Evolutionary conservation across 306 rosid genomes (phyloP), one percentile per base, ranked within the genome.

Genomic region (Gastrolobium villosum): DNA sequence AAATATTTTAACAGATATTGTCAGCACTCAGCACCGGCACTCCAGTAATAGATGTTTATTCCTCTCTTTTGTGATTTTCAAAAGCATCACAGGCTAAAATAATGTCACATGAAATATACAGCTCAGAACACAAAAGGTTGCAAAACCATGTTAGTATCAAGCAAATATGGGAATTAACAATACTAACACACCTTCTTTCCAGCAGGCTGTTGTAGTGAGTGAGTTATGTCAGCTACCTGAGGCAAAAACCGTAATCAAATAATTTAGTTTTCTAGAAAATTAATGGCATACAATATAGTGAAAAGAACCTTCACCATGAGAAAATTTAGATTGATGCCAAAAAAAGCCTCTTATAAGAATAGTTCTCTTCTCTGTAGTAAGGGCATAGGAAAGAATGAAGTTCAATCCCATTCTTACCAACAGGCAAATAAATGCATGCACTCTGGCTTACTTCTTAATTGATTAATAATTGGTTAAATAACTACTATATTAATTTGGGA

Each of bases 131-230:
- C 14, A 3, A 2, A 10, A 10, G 39, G 64, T n/a, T 3, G 45
- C 15, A 64, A 6, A 48, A 64, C 48, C 40, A 77, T 15, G 78
- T 45, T 57, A 43, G 32, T 65, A 48, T 56, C 39, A 62, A 54
- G 46, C 1, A 63, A 35, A 69, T 64, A 20, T 13, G 45, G 46
- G 56, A 72, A 80, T 50, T 57, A 76, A 60, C 65, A 41, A 78
- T n/a, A 14, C 9, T 41, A 30, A 40, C 61, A 8, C n/a, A 92
- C 99, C 96, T 92, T 89, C 85, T 73, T 92, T 80, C 98, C 98
- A 56, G 99, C 99, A 70, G 99, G 98, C 82, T 95, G 99, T 84
- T 95, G 99, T 77, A 95, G 82, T 28, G 97, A 89, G 76, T 95
- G 98, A 10, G 99, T 95, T 45, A 93, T 67, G 77, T 95, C 99